These are phyloP conservation scores for Claviceps africana DNA, from an alignment of 2,329 filamentous ascomycete genomes.

Conservation along the genomic window DNA sequence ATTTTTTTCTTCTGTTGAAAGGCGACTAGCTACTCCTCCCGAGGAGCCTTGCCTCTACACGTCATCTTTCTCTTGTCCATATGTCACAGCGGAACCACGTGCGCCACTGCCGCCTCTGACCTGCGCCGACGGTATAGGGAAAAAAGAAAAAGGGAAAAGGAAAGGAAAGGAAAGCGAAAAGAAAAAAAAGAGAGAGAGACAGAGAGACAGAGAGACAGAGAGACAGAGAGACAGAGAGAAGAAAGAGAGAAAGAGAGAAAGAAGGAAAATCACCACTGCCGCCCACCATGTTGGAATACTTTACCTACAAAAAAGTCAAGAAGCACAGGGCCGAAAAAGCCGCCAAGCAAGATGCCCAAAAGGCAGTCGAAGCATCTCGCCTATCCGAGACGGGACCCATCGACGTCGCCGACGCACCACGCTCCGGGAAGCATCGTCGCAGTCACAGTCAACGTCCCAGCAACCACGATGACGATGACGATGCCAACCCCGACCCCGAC, in stretches of 20 bases:
- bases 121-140: no score
- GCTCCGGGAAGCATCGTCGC: not conserved
- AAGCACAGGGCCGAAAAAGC: constrained; percentile 40
- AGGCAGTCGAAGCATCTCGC: constrained; percentile 6
- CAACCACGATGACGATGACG: not conserved
- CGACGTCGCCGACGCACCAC: constrained; percentile 2
- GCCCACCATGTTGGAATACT: constrained; percentile 46
- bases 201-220: no score
- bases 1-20: not conserved
- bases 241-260: no score
- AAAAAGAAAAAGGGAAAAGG: no score
- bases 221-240: no score
- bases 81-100: not conserved
- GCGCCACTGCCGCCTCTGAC: no score
- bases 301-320: constrained; percentile 48
- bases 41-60: not conserved
- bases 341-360: constrained; percentile 14
- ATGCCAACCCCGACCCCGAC: constrained; percentile 1
- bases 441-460: not conserved
- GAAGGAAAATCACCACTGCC: not conserved
- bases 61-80: not conserved
- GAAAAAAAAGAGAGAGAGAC: no score
- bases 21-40: no score
- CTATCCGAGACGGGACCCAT: constrained; percentile 7
- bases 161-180: no score